Conservation (phyloP, 1,139 yeast genomes). For the Nakaseomyces uthaithaninus region DNA sequence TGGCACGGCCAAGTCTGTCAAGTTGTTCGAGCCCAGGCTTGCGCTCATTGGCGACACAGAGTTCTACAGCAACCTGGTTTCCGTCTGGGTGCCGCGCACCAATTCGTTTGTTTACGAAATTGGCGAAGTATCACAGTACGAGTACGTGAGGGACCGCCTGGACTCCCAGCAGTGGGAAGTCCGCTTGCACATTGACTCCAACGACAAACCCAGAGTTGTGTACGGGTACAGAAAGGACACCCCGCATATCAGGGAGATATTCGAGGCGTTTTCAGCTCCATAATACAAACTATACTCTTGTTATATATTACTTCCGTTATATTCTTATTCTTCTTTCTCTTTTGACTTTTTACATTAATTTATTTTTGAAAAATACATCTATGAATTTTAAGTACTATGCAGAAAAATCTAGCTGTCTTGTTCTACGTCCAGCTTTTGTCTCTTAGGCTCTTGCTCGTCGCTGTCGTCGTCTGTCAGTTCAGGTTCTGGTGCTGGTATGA, state of each 20-base stretch:
- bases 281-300: background rate
- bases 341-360: too few species aligned
- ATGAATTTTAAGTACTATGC: too few species aligned
- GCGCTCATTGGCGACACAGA: slow-evolving; percentile 75
- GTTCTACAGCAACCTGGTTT: slow-evolving; percentile 53
- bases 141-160: slow-evolving; percentile 14
- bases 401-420: too few species aligned
- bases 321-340: background rate
- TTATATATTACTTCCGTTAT: background rate
- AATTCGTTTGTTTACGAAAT: slow-evolving; percentile 39
- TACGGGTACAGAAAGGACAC: slow-evolving; percentile 22
- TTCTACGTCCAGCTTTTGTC: slow-evolving; percentile 7
- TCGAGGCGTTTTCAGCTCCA: background rate
- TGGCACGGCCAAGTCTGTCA: slow-evolving; percentile 51
- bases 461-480: slow-evolving; percentile 30
- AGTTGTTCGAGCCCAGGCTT: slow-evolving; percentile 59
- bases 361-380: background rate
- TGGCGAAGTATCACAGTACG: slow-evolving; percentile 33
- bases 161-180: slow-evolving; percentile 22
- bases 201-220: slow-evolving; percentile 32
- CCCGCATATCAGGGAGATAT: slow-evolving; percentile 1
- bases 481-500: slow-evolving; percentile 57
- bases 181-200: slow-evolving; percentile 31
- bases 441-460: slow-evolving; percentile 10
- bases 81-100: slow-evolving; percentile 28